phyloP scores from a whole-genome alignment of 2,329 filamentous ascomycete genomes.

The Alternaria postmessia region DNA sequence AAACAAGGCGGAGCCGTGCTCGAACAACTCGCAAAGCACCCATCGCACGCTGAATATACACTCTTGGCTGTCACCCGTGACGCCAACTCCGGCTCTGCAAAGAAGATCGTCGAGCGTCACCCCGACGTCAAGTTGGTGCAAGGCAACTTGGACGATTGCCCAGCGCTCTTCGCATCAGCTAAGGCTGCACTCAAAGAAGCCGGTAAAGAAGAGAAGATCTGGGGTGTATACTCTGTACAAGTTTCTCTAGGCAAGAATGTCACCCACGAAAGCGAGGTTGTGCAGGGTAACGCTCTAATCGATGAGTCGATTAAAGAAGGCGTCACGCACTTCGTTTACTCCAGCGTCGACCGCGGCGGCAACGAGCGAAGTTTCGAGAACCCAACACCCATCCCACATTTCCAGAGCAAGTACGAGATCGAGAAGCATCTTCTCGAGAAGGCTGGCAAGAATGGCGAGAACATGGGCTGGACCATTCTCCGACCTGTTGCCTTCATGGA shows the following conservation, averaged over 20 bases:
- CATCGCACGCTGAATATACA: conserved; percentile 51
- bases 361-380: conserved; percentile 60
- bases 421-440: conserved; percentile 67
- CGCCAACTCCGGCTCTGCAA: conserved; percentile 59
- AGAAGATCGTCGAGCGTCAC: conserved; percentile 57
- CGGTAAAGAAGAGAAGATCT: conserved; percentile 52
- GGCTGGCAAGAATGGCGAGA: conserved; percentile 51
- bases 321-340: conserved; percentile 70
- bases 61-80: conserved; percentile 70
- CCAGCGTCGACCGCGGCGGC: conserved; percentile 69
- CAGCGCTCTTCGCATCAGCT: conserved; percentile 60
- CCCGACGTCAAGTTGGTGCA: conserved; percentile 63
- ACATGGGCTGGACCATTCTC: conserved; percentile 68
- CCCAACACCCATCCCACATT: conserved; percentile 64
- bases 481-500: conserved; percentile 71
- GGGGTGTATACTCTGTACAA: conserved; percentile 71
- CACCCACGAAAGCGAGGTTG: conserved; percentile 57
- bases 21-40: conserved; percentile 50
- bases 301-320: conserved; percentile 64
- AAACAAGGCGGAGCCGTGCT: conserved; percentile 59
- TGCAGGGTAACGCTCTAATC: conserved; percentile 66
- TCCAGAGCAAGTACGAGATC: conserved; percentile 67
- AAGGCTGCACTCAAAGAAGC: conserved; percentile 48
- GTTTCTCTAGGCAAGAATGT: conserved; percentile 55
- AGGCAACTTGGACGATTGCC: conserved; percentile 64